phyloP scores from a whole-genome alignment of 1,284 basidiomycete species.

The Puccinia triticina region DNA sequence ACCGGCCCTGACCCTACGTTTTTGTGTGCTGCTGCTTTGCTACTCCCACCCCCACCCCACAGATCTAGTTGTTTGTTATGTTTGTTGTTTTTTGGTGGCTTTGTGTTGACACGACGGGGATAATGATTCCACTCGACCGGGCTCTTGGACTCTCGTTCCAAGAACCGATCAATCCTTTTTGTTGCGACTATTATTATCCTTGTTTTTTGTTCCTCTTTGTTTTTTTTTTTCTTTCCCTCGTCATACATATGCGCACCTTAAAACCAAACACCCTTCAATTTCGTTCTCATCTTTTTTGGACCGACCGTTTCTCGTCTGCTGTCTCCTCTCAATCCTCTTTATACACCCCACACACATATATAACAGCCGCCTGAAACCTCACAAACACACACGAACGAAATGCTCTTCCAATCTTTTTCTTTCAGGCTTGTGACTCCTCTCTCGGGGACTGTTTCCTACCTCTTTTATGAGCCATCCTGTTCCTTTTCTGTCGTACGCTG shows the following conservation, averaged over 20 bases:
- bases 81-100: constrained; percentile 97
- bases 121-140: constrained; percentile 81
- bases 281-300: background rate
- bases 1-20: no score
- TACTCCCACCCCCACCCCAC: constrained; percentile 44
- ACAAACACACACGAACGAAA: background rate
- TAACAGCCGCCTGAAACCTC: background rate
- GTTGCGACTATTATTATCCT: no score
- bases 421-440: background rate
- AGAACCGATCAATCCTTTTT: no score
- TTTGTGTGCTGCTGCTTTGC: no score
- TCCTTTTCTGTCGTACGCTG: background rate
- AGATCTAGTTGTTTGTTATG: constrained; percentile 70
- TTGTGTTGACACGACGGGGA: constrained; percentile 77
- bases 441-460: constrained; percentile 1
- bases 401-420: background rate
- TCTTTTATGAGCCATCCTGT: background rate
- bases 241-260: background rate
- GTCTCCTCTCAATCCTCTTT: background rate
- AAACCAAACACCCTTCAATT: background rate
- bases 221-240: background rate
- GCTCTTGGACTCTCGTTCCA: no score
- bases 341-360: no score
- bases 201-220: no score
- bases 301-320: background rate